Conservation (phyloP, 2,329 filamentous ascomycete species). For the Fusarium vanettenii region DNA sequence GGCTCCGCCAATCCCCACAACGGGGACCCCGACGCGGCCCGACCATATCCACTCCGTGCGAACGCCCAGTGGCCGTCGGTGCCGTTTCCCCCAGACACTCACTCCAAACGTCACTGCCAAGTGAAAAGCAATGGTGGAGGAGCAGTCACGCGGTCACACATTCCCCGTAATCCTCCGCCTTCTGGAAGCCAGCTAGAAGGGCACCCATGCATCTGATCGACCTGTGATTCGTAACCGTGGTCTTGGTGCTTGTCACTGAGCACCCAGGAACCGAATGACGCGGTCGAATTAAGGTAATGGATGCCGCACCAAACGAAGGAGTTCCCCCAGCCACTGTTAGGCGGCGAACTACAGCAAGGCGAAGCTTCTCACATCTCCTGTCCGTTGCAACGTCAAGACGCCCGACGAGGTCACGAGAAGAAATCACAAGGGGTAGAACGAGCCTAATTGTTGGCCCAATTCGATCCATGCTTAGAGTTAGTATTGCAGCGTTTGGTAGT, state of each 20-base stretch:
- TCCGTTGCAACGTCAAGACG: constrained; percentile 18
- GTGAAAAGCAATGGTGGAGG: background rate
- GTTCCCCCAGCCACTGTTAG: constrained; percentile 28
- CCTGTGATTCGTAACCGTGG: constrained; percentile 22
- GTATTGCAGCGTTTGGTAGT: background rate
- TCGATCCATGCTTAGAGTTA: background rate
- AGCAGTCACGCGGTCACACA: constrained; percentile 17
- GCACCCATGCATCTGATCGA: constrained; percentile 10
- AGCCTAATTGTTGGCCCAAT: constrained; percentile 24
- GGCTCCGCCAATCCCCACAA: constrained; percentile 20
- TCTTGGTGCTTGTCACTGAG: background rate
- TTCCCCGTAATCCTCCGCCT: constrained; percentile 18
- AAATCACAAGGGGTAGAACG: constrained; percentile 18
- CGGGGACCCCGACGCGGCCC: constrained; percentile 24
- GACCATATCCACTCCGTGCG: background rate
- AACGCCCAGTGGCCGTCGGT: background rate
- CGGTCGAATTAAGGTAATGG: constrained; percentile 31
- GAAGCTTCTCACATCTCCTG: constrained; percentile 3
- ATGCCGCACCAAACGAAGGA: constrained; percentile 19
- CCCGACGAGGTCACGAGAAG: constrained; percentile 24
- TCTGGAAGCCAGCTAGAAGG: constrained; percentile 35
- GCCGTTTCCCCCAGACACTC: background rate
- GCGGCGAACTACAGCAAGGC: constrained; percentile 9
- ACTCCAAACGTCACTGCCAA: constrained; percentile 18
- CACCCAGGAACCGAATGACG: background rate